phyloP scores from a whole-genome alignment of 1,284 basidiomycete genomes.

The Vanrija pseudolonga region DNA sequence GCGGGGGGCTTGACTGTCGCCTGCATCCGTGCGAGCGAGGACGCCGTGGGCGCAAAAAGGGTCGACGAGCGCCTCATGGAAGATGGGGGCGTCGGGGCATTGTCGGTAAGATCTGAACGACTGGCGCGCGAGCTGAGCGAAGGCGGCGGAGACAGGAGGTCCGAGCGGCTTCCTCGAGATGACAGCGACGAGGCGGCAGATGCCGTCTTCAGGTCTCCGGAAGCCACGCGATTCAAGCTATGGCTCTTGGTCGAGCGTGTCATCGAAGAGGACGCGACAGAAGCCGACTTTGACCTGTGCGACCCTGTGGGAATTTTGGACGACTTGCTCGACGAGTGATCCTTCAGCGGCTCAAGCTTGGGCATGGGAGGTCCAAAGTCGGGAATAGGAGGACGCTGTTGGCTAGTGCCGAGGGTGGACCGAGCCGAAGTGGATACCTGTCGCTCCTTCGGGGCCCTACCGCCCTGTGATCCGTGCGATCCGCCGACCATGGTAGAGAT shows the following conservation, averaged over 20 bases:
- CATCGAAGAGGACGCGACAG: background rate
- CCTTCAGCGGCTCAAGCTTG: constrained; percentile 11
- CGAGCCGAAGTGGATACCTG: background rate
- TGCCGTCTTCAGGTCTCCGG: background rate
- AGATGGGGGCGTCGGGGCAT: background rate
- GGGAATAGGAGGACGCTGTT: background rate
- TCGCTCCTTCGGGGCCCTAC: background rate
- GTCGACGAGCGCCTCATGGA: constrained; percentile 12
- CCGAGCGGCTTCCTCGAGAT: background rate
- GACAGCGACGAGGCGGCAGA: constrained; percentile 1
- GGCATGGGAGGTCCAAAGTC: constrained; percentile 8
- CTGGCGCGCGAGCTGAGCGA: background rate
- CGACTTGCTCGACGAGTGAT: constrained; percentile 1
- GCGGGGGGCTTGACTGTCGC: constrained; percentile 37
- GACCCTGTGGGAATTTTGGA: background rate
- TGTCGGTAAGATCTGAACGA: background rate
- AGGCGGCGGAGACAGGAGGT: no score
- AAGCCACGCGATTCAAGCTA: constrained; percentile 1
- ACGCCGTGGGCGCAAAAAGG: constrained; percentile 36
- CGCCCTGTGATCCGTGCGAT: background rate
- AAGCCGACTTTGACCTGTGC: background rate
- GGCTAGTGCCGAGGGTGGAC: background rate
- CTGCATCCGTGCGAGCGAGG: constrained; percentile 42
- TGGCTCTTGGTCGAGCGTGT: constrained; percentile 1
- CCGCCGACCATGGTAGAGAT: no score